Evolutionary conservation across 164 flowering plant species (phyloP).

Genomic region (Nymphaea thermarum): DNA sequence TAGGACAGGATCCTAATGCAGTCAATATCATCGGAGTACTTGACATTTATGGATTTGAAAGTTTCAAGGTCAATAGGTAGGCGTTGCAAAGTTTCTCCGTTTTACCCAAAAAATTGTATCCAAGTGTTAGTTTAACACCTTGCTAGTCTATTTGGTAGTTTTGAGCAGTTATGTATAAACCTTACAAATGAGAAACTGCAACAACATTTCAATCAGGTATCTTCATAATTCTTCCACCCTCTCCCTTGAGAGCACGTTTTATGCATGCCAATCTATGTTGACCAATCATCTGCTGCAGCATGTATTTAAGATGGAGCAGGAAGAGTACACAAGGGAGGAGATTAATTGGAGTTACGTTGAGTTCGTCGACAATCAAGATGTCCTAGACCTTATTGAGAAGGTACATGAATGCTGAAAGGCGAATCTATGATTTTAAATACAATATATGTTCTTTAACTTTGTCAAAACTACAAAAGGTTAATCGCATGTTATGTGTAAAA

Average conservation of each 20-base stretch:
- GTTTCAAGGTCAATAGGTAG: slow-evolving; percentile 83
- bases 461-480: too few relatives aligned
- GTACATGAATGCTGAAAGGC: slow-evolving; percentile 15
- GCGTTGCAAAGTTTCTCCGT: background rate
- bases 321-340: slow-evolving; percentile 69
- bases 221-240: too few relatives aligned
- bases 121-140: slow-evolving; percentile 7
- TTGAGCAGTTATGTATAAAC: slow-evolving; percentile 90
- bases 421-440: background rate
- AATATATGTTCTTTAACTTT: background rate
- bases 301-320: slow-evolving; percentile 89
- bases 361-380: slow-evolving; percentile 86
- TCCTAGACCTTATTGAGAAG: slow-evolving; percentile 77
- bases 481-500: background rate
- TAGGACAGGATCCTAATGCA: slow-evolving; percentile 73
- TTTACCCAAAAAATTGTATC: too few relatives aligned
- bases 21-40: slow-evolving; percentile 67
- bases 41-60: slow-evolving; percentile 88
- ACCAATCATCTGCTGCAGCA: slow-evolving; percentile 12
- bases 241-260: too few relatives aligned
- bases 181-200: slow-evolving; percentile 87
- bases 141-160: slow-evolving; percentile 27
- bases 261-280: too few relatives aligned
- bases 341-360: slow-evolving; percentile 91
- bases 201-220: slow-evolving; percentile 87